Evolutionary conservation across 83 land plant genomes (phyloP), one percentile per base, ranked within the genome.

Genomic region (Diphasiastrum complanatum): DNA sequence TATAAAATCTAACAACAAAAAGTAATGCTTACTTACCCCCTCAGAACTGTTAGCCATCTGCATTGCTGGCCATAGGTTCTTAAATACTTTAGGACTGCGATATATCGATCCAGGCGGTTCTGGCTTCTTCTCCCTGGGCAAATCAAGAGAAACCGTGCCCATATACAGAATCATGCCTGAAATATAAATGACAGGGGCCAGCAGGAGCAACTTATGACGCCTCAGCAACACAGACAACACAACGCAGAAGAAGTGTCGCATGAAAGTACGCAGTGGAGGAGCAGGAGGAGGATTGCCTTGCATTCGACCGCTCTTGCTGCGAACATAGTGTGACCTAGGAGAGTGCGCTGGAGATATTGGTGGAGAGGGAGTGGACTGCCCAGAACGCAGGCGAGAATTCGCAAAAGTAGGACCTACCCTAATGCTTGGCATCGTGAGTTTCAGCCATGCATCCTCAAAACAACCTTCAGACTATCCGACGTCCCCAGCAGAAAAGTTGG

Each of bases 151-250:
- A 1, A 81, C 69, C 14, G 91, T 67, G 6, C 90, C 86, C 90
- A 88, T 88, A 68, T 88, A 88, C 41, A 85, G 49, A 12, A 88
- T 73, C 91, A 88, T 82, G n/a, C 79, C 75, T n/a, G 86, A 66
- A 33, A 88, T 83, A 46, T 88, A 88, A 2, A 88, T 41, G 24
- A 88, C 68, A 24, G 95, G 95, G 1, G 95, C 86, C 47, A 88
- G 77, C 14, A 88, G 73, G 57, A 88, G 78, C 36, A 88, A 50
- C 32, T 81, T 86, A 61, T 80, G 95, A n/a, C 87, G 75, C 36
- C 81, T 69, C 33, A 87, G 74, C 6, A 85, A 64, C 14, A 87
- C 61, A 11, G 86, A 85, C 22, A 88, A 73, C 25, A 82, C 30
- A 11, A 76, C 27, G 80, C 77, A 85, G 29, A 79, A 77, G 2